These are phyloP conservation scores for Elaeis oleifera DNA, from an alignment of 202 grass and related monocot species.

Conservation along the genomic window DNA sequence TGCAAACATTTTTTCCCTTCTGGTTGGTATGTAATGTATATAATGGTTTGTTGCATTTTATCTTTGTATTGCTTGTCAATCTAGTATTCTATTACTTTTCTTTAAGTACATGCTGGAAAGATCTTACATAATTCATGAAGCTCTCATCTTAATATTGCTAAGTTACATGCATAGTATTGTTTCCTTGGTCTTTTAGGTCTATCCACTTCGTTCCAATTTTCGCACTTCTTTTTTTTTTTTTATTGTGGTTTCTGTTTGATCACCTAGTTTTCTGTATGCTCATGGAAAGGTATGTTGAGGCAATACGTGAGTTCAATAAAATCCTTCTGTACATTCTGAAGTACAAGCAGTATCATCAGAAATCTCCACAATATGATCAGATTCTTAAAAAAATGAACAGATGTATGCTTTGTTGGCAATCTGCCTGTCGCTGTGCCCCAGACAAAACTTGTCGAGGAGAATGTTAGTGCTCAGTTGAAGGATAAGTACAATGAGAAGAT, in stretches of 20 bases:
- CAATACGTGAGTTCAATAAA: constrained; percentile 90
- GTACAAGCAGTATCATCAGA: constrained; percentile 92
- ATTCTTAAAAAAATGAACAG: constrained; percentile 97
- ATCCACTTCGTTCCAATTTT: not conserved
- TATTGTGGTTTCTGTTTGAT: constrained; percentile 13
- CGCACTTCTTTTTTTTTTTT: not conserved
- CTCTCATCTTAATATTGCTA: too few relatives aligned
- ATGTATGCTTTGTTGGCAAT: constrained; percentile 94
- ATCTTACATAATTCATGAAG: too few relatives aligned
- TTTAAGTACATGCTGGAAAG: too few relatives aligned
- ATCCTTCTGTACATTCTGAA: constrained; percentile 92
- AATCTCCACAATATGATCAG: constrained; percentile 93
- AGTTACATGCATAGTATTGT: too few relatives aligned
- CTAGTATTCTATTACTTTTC: too few relatives aligned
- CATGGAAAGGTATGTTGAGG: constrained; percentile 64
- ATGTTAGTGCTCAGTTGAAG: constrained; percentile 80
- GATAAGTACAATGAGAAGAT: constrained; percentile 99
- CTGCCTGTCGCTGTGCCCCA: constrained; percentile 81
- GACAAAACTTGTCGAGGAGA: constrained; percentile 79
- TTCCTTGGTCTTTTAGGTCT: not conserved
- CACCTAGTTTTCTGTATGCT: not conserved
- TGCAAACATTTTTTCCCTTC: too few relatives aligned
- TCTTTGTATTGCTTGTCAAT: too few relatives aligned
- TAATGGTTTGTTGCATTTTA: too few relatives aligned
- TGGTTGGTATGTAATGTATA: too few relatives aligned